A percentile compares a stretch with the other conserved stretches of the same genome.
Evolutionary conservation across 2,329 filamentous ascomycete genomes (phyloP).

Genomic region (Cyclaneusma minus): DNA sequence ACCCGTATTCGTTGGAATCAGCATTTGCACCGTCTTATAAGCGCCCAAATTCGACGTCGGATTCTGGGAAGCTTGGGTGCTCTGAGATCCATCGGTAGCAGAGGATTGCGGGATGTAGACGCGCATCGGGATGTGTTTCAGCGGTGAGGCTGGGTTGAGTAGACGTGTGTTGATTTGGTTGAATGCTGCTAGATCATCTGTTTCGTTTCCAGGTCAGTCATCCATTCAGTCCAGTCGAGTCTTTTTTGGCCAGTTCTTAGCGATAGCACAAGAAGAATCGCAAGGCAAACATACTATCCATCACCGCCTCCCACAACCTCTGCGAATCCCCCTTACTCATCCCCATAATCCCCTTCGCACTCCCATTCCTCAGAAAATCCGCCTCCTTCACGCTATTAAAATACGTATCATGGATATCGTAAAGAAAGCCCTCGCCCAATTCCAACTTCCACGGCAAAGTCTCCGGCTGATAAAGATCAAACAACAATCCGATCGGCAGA

Average conservation of each 20-base stretch:
- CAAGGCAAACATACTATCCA: slow-evolving; percentile 32
- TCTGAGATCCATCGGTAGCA: slow-evolving; percentile 19
- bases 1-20: slow-evolving; percentile 35
- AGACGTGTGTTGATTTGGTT: slow-evolving; percentile 61
- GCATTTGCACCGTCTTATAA: slow-evolving; percentile 62
- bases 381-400: slow-evolving; percentile 55
- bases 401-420: slow-evolving; percentile 40
- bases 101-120: slow-evolving; percentile 67
- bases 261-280: neutral
- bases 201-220: too few species aligned
- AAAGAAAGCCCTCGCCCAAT: slow-evolving; percentile 39
- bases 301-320: slow-evolving; percentile 48
- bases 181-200: slow-evolving; percentile 61
- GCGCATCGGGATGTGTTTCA: slow-evolving; percentile 75
- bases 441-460: slow-evolving; percentile 46
- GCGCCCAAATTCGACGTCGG: slow-evolving; percentile 26
- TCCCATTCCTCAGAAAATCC: slow-evolving; percentile 55
- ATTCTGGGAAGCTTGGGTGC: slow-evolving; percentile 22
- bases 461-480: slow-evolving; percentile 41
- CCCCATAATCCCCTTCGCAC: slow-evolving; percentile 56
- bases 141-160: slow-evolving; percentile 56
- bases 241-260: neutral
- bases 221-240: slow-evolving; percentile 21
- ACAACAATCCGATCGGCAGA: slow-evolving; percentile 52
- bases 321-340: slow-evolving; percentile 54